Percentiles rank a stretch among this genome's conserved stretches.
These are phyloP conservation scores for Phytophthora parvispora DNA, from an alignment of 352 stramenopile genomes.

Conservation along the genomic window DNA sequence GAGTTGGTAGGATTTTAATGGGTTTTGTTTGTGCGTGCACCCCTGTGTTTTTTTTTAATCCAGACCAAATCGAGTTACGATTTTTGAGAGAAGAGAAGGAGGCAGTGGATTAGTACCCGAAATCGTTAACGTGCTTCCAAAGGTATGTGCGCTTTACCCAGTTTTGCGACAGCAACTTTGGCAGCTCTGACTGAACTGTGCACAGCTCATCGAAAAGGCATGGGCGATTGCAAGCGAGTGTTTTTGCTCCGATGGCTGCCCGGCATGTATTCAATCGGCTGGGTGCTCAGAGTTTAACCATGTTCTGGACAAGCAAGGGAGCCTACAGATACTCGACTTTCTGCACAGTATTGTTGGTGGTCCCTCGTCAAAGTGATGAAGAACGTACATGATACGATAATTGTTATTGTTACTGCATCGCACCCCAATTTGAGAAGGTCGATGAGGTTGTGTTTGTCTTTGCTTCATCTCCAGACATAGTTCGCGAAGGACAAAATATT, in stretches of 20 bases:
- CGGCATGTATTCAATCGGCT: slow-evolving; percentile 88
- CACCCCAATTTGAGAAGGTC: too few relatives aligned
- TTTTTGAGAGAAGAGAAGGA: slow-evolving; percentile 91
- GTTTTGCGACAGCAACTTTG: slow-evolving; percentile 1
- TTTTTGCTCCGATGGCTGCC: slow-evolving; percentile 82
- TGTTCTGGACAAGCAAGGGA: slow-evolving; percentile 88
- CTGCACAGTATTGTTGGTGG: slow-evolving; percentile 28
- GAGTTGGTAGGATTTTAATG: background rate
- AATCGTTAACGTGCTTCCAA: slow-evolving; percentile 69
- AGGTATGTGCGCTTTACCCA: slow-evolving; percentile 47
- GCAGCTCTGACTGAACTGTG: background rate
- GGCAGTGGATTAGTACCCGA: slow-evolving; percentile 89
- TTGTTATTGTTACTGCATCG: too few relatives aligned
- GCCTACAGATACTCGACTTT: slow-evolving; percentile 75
- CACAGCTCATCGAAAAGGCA: slow-evolving; percentile 64
- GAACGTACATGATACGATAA: too few relatives aligned
- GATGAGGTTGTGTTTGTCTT: too few relatives aligned
- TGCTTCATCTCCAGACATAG: slow-evolving; percentile 53
- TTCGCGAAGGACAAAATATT: slow-evolving; percentile 57
- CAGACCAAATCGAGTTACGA: slow-evolving; percentile 84
- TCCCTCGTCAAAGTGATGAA: background rate
- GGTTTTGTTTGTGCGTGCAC: slow-evolving; percentile 2
- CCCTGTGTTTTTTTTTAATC: background rate
- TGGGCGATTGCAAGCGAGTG: slow-evolving; percentile 85
- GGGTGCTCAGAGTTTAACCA: slow-evolving; percentile 92